phyloP scores from a whole-genome alignment of 2,329 filamentous ascomycete genomes.

The Dichotomopilus funicola region DNA sequence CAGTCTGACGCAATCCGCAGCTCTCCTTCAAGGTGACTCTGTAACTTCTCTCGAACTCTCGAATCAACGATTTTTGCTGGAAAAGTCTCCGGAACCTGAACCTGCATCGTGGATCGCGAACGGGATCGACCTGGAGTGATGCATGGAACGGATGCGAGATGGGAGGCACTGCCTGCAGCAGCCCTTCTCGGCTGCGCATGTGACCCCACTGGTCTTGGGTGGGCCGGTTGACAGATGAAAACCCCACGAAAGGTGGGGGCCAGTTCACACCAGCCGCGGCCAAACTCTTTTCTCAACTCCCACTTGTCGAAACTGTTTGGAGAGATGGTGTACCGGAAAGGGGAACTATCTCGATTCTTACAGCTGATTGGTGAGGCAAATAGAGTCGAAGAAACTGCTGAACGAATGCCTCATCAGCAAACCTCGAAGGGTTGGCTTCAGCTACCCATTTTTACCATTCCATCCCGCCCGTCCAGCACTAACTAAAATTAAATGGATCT shows the following conservation, averaged over 20 bases:
- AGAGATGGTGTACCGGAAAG: background rate
- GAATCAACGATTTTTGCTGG: too few relatives aligned
- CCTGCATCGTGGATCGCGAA: too few relatives aligned
- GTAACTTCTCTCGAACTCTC: too few relatives aligned
- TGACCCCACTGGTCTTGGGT: background rate
- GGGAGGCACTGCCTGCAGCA: background rate
- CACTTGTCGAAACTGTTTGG: background rate
- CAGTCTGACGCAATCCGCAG: too few relatives aligned
- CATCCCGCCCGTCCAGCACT: too few relatives aligned
- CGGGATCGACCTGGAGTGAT: background rate
- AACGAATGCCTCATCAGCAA: too few relatives aligned
- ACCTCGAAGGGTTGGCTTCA: too few relatives aligned
- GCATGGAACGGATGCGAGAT: slow-evolving; percentile 1
- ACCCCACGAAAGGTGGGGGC: slow-evolving; percentile 9
- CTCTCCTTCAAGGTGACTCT: too few relatives aligned
- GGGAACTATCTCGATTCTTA: background rate
- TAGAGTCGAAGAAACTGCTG: too few relatives aligned
- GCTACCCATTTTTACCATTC: too few relatives aligned
- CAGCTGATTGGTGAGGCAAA: background rate
- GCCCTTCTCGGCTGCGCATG: slow-evolving; percentile 1
- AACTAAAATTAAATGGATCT: background rate
- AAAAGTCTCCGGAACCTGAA: too few relatives aligned
- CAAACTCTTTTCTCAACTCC: background rate
- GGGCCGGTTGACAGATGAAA: slow-evolving; percentile 8
- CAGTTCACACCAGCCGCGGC: background rate